Percentiles rank a stretch among this genome's conserved stretches.
phyloP scores from a whole-genome alignment of 331 rosid species.

The Arachis monticola region DNA sequence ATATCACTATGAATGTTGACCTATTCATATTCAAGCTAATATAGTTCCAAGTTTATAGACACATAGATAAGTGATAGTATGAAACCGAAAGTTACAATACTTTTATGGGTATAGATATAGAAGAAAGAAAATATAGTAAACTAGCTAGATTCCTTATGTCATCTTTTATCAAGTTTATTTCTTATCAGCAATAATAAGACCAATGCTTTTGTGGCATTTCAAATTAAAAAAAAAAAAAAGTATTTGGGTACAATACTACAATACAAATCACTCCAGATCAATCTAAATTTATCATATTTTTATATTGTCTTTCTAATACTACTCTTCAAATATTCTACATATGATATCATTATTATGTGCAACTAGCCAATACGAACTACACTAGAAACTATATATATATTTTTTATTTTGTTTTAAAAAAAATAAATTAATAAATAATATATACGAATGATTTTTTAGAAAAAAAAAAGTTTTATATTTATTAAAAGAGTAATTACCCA shows the following conservation, averaged over 20 bases:
- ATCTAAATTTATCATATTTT: too few species aligned
- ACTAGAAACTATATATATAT: not conserved
- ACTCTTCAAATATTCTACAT: not conserved
- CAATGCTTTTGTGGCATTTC: not conserved
- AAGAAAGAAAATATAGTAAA: constrained; percentile 12
- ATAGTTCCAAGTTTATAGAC: constrained; percentile 16
- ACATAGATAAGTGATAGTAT: too few species aligned
- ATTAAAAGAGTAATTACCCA: not conserved
- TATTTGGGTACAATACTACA: too few species aligned
- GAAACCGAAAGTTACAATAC: constrained; percentile 1
- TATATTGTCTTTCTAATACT: too few species aligned
- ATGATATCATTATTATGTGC: not conserved
- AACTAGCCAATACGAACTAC: not conserved
- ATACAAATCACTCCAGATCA: too few species aligned
- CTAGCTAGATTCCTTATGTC: constrained; percentile 21
- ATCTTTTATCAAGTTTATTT: not conserved
- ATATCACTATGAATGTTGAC: not conserved
- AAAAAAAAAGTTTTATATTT: not conserved
- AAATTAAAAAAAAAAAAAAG: too few species aligned
- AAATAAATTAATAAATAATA: not conserved
- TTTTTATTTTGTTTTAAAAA: not conserved
- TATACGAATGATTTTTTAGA: not conserved
- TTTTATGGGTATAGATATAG: not conserved
- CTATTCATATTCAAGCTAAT: not conserved
- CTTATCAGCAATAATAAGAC: not conserved